phyloP scores from a whole-genome alignment of 805 yeast genomes.

The Candida ponderosae region DNA sequence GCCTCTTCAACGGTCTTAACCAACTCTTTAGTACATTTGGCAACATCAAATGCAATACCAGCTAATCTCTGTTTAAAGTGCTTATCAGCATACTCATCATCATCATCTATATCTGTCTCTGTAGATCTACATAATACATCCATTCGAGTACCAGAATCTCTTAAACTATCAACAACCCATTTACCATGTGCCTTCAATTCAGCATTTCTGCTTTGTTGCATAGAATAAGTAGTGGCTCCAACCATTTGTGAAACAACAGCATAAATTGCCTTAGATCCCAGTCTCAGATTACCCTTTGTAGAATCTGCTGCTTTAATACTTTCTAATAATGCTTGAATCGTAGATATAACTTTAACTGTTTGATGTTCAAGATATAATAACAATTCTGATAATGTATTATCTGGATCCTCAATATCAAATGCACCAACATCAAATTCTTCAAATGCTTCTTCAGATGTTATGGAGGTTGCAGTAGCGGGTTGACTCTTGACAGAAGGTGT shows the following conservation, averaged over 20 bases:
- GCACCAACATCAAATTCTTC: constrained; percentile 59
- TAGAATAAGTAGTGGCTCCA: constrained; percentile 77
- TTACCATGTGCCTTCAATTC: constrained; percentile 84
- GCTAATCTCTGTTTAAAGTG: constrained; percentile 90
- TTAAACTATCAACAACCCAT: constrained; percentile 82
- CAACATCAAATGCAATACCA: constrained; percentile 93
- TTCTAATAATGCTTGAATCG: constrained; percentile 74
- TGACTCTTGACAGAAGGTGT: not conserved
- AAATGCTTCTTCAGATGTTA: constrained; percentile 4
- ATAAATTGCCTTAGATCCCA: constrained; percentile 69
- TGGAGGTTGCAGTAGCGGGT: not conserved
- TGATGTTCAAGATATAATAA: constrained; percentile 86
- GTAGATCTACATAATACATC: constrained; percentile 48
- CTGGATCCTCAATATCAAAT: constrained; percentile 81
- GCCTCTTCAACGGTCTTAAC: constrained; percentile 96
- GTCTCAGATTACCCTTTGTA: constrained; percentile 65
- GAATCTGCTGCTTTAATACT: constrained; percentile 73
- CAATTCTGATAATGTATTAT: constrained; percentile 78
- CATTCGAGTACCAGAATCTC: constrained; percentile 84
- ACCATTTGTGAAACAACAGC: constrained; percentile 80
- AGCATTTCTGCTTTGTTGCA: constrained; percentile 82
- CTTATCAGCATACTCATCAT: constrained; percentile 71
- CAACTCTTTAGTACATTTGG: constrained; percentile 90
- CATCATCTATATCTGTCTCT: constrained; percentile 30
- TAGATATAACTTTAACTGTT: constrained; percentile 83